These are phyloP conservation scores for Backusella macrospora DNA, from an alignment of 192 early-diverging fungal species.

Conservation along the genomic window DNA sequence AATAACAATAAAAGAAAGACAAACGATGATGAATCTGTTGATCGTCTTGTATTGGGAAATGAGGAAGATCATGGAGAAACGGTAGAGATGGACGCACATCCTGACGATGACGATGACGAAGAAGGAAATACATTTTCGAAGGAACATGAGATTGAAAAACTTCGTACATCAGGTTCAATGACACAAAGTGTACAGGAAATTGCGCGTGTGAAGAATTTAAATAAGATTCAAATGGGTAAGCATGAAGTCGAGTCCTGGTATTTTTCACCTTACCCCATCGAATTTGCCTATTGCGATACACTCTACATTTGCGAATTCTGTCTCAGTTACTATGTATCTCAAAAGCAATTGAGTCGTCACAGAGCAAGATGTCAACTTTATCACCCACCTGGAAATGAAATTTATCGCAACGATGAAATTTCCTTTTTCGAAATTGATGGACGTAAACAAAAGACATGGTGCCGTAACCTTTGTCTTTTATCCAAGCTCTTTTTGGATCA, in stretches of 20 bases:
- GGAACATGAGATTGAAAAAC: constrained; percentile 95
- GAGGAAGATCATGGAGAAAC: constrained; percentile 18
- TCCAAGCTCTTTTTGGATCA: constrained; percentile 99
- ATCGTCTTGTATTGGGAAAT: constrained; percentile 18
- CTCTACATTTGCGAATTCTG: constrained; percentile 98
- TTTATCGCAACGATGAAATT: constrained; percentile 89
- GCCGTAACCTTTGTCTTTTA: constrained; percentile 93
- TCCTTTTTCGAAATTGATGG: constrained; percentile 99
- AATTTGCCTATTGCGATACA: constrained; percentile 74
- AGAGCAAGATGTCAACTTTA: constrained; percentile 84
- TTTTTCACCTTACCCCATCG: constrained; percentile 95
- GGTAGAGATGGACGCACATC: constrained; percentile 5
- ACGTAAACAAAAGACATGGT: constrained; percentile 87
- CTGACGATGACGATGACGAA: constrained; percentile 30
- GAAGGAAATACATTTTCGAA: constrained; percentile 74
- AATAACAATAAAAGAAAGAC: background rate
- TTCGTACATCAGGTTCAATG: constrained; percentile 93
- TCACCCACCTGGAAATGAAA: constrained; percentile 99
- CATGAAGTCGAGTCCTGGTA: constrained; percentile 97
- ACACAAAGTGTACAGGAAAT: constrained; percentile 95
- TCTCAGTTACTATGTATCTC: constrained; percentile 76
- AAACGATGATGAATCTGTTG: constrained; percentile 7
- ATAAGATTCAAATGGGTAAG: constrained; percentile 89
- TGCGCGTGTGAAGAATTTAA: constrained; percentile 93
- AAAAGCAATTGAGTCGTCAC: constrained; percentile 80